phyloP scores from a whole-genome alignment of 495 filamentous ascomycete genomes.

The Daldinia concentrica region DNA sequence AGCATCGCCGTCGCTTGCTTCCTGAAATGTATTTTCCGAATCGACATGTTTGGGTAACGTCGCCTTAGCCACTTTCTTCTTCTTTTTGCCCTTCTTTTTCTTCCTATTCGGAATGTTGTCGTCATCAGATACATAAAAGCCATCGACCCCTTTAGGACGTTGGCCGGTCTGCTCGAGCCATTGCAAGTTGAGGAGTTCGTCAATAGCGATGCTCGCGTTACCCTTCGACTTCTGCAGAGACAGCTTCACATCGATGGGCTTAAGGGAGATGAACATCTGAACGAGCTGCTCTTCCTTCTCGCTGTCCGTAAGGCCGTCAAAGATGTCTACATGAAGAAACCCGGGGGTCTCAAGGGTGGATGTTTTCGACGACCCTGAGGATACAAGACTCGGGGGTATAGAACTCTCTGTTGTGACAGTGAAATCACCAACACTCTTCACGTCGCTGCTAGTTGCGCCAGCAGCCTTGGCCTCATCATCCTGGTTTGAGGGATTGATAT shows the following conservation, averaged over 20 bases:
- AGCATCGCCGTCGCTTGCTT: constrained; percentile 9
- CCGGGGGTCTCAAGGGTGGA: constrained; percentile 17
- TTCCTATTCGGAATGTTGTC: constrained; percentile 57
- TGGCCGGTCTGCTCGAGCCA: constrained; percentile 71
- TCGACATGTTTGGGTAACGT: not conserved
- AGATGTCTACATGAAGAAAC: constrained; percentile 32
- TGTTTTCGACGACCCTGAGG: constrained; percentile 29
- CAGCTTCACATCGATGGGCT: constrained; percentile 68
- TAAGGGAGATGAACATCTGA: constrained; percentile 76
- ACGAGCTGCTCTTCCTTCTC: constrained; percentile 65
- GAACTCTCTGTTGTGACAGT: constrained; percentile 44
- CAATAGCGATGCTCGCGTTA: constrained; percentile 74
- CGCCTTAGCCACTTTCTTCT: constrained; percentile 29
- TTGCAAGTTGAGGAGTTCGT: constrained; percentile 79
- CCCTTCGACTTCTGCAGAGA: constrained; percentile 71
- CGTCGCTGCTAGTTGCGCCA: constrained; percentile 25
- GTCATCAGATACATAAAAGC: constrained; percentile 66
- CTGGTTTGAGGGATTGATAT: constrained; percentile 22
- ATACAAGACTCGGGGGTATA: constrained; percentile 20
- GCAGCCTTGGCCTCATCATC: constrained; percentile 23
- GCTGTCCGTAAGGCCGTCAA: constrained; percentile 62
- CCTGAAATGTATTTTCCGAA: constrained; percentile 21
- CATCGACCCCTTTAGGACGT: constrained; percentile 79
- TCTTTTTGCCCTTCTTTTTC: constrained; percentile 45
- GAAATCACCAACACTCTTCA: constrained; percentile 37